Conservation (phyloP, 495 filamentous ascomycete species). For the Trichoderma orchidacearum region DNA sequence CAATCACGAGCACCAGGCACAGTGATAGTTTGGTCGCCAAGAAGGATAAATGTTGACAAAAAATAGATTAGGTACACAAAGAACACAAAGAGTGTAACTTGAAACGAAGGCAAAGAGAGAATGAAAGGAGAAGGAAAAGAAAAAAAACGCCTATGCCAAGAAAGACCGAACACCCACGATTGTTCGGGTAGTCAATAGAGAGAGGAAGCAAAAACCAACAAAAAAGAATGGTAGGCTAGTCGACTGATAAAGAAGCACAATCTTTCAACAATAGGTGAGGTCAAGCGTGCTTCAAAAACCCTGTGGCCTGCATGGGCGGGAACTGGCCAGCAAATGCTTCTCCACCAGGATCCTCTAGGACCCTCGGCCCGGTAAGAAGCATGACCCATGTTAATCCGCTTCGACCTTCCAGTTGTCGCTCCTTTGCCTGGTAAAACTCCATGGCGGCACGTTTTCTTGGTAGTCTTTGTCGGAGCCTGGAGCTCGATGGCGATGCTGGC, state of each 20-base stretch:
- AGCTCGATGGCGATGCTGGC: background rate
- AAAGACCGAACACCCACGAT: background rate
- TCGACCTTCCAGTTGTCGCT: background rate
- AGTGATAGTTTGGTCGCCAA: background rate
- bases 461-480: slow-evolving; percentile 4
- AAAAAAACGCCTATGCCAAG: background rate
- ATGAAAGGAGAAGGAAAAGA: too few relatives aligned
- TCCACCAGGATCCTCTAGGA: background rate
- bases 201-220: background rate
- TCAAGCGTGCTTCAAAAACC: too few relatives aligned
- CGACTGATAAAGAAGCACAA: background rate
- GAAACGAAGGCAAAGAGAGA: too few relatives aligned
- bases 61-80: background rate
- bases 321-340: background rate
- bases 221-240: background rate
- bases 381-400: background rate
- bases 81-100: background rate
- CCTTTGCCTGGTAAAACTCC: background rate
- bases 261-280: background rate
- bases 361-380: background rate
- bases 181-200: background rate
- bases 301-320: too few relatives aligned
- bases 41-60: too few relatives aligned
- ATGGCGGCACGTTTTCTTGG: background rate
- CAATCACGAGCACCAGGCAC: background rate